These are phyloP conservation scores for Cutaneotrichosporon cyanovorans DNA, from an alignment of 1,284 basidiomycete genomes.

Conservation along the genomic window DNA sequence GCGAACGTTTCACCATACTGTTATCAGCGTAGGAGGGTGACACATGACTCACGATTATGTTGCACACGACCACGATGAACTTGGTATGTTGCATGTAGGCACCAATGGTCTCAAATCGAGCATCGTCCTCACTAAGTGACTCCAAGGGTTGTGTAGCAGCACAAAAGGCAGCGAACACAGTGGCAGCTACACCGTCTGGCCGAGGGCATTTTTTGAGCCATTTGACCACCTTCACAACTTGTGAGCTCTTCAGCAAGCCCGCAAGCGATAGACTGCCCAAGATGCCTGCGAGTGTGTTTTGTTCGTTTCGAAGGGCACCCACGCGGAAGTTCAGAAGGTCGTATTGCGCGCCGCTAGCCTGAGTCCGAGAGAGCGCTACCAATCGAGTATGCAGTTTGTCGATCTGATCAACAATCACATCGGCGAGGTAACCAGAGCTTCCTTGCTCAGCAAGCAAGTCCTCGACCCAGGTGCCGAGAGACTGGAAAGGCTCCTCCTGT, in stretches of 20 bases:
- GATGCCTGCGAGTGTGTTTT: slow-evolving; percentile 33
- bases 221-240: slow-evolving; percentile 37
- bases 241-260: slow-evolving; percentile 32
- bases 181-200: slow-evolving; percentile 26
- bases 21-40: not conserved
- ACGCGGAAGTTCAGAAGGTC: slow-evolving; percentile 35
- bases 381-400: slow-evolving; percentile 27
- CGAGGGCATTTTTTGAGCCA: slow-evolving; percentile 37
- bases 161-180: slow-evolving; percentile 27
- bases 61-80: slow-evolving; percentile 31
- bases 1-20: slow-evolving; percentile 55
- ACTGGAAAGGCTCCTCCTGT: slow-evolving; percentile 22
- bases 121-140: slow-evolving; percentile 15
- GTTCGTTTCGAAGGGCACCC: slow-evolving; percentile 24
- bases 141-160: slow-evolving; percentile 31
- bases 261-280: slow-evolving; percentile 24
- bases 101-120: slow-evolving; percentile 19
- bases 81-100: slow-evolving; percentile 24
- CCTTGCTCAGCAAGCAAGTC: slow-evolving; percentile 28
- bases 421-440: slow-evolving; percentile 26
- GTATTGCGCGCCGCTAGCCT: slow-evolving; percentile 21
- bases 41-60: slow-evolving; percentile 13
- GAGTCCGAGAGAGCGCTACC: slow-evolving; percentile 17
- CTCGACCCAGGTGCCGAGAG: slow-evolving; percentile 27
- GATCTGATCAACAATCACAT: slow-evolving; percentile 32